phyloP scores from a whole-genome alignment of 2,329 filamentous ascomycete species.

The Xylariaceae sp. region DNA sequence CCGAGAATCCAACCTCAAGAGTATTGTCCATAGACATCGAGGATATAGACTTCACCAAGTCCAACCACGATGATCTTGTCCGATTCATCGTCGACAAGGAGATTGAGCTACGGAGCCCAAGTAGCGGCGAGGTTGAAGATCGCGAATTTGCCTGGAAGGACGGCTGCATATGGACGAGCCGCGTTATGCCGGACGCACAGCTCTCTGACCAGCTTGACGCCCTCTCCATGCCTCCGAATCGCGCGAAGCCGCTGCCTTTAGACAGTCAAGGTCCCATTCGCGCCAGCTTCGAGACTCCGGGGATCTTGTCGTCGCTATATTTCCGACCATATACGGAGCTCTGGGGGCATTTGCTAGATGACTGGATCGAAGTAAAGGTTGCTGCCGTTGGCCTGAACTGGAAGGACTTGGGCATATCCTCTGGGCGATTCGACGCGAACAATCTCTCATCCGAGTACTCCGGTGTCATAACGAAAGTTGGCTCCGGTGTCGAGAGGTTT shows the following conservation, averaged over 20 bases:
- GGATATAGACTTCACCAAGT: conserved; percentile 17
- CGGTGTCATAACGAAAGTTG: conserved; percentile 27
- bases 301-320: conserved; percentile 39
- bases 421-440: conserved; percentile 34
- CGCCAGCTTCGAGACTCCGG: conserved; percentile 39
- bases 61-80: conserved; percentile 18
- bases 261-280: conserved; percentile 32
- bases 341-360: conserved; percentile 22
- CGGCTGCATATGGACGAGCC: conserved; percentile 41
- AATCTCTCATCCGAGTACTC: conserved; percentile 3
- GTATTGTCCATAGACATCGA: conserved; percentile 36
- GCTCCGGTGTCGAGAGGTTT: conserved; percentile 24
- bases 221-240: conserved; percentile 24
- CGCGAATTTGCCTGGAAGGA: conserved; percentile 41
- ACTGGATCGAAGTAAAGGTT: conserved; percentile 40
- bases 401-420: conserved; percentile 36
- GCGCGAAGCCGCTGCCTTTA: conserved; percentile 8
- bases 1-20: conserved; percentile 36
- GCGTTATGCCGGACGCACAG: conserved; percentile 35
- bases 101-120: neutral
- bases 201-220: no score
- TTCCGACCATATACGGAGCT: conserved; percentile 35
- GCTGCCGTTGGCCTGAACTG: conserved; percentile 38
- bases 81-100: conserved; percentile 28
- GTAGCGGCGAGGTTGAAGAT: conserved; percentile 31